phyloP scores from a whole-genome alignment of 2,329 filamentous ascomycete genomes.

The Fusarium sp. region DNA sequence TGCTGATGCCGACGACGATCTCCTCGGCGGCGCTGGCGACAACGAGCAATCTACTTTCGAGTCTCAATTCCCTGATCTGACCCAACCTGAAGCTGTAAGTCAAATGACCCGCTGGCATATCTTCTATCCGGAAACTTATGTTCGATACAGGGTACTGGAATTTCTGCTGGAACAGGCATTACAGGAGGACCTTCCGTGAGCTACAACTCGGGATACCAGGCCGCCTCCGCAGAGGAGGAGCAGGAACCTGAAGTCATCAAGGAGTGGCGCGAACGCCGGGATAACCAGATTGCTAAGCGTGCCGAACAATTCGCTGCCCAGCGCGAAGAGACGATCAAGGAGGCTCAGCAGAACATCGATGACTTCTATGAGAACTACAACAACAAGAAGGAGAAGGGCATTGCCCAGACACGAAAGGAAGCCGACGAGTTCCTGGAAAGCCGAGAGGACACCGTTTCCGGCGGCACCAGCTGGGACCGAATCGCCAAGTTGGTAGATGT shows the following conservation, averaged over 20 bases:
- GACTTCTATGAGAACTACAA: slow-evolving; percentile 99
- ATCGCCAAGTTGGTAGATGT: slow-evolving; percentile 98
- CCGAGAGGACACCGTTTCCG: slow-evolving; percentile 91
- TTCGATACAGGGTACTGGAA: slow-evolving; percentile 47
- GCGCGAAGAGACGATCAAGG: slow-evolving; percentile 86
- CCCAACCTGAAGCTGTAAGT: slow-evolving; percentile 53
- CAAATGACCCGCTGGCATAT: background rate
- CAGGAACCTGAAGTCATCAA: slow-evolving; percentile 89
- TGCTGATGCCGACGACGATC: slow-evolving; percentile 74
- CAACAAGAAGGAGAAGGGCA: slow-evolving; percentile 94
- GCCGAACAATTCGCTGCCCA: slow-evolving; percentile 84
- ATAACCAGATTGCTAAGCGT: slow-evolving; percentile 84
- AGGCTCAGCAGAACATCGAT: slow-evolving; percentile 94
- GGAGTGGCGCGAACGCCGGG: slow-evolving; percentile 92
- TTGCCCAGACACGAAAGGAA: slow-evolving; percentile 88
- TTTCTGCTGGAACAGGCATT: slow-evolving; percentile 61
- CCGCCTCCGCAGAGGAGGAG: slow-evolving; percentile 72
- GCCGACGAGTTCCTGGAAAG: slow-evolving; percentile 91
- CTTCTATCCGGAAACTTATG: slow-evolving; percentile 18
- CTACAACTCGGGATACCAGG: slow-evolving; percentile 72
- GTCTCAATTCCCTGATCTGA: slow-evolving; percentile 88
- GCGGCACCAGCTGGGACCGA: slow-evolving; percentile 97
- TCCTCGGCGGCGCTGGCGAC: slow-evolving; percentile 77
- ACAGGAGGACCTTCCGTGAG: slow-evolving; percentile 78
- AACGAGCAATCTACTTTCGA: slow-evolving; percentile 73